Conservation (phyloP, 2,329 filamentous ascomycete genomes). For the Dryadomyces quercus-mongolicae region DNA sequence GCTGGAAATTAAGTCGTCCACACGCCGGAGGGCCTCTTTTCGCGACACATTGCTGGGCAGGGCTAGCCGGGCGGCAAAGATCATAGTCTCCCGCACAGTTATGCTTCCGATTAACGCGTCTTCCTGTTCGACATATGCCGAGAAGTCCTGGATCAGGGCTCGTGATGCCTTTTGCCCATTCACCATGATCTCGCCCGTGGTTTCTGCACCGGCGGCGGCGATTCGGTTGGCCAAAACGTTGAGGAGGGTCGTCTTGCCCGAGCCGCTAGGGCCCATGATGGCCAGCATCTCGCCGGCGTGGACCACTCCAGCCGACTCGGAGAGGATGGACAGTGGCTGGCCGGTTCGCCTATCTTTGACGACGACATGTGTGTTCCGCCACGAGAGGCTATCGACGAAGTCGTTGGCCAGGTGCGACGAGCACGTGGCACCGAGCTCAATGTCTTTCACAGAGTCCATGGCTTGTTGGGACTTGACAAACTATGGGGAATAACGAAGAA, state of each 20-base stretch:
- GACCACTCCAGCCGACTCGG: conserved; percentile 49
- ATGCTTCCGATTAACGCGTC: conserved; percentile 72
- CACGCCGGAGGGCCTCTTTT: conserved; percentile 46
- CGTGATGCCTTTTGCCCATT: conserved; percentile 48
- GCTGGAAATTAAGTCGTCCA: conserved; percentile 53
- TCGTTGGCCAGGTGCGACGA: not conserved
- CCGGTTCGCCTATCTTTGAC: conserved; percentile 64
- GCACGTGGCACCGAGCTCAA: not conserved
- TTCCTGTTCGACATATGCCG: conserved; percentile 77
- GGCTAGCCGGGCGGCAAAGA: conserved; percentile 63
- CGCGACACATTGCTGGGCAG: conserved; percentile 33
- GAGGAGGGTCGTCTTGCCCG: conserved; percentile 74
- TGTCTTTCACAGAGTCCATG: not conserved
- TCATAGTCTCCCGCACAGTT: conserved; percentile 67
- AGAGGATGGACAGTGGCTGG: conserved; percentile 48
- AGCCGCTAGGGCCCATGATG: conserved; percentile 64
- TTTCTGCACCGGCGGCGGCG: conserved; percentile 35
- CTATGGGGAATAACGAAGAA: not conserved
- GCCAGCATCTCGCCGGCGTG: conserved; percentile 62
- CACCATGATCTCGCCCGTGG: conserved; percentile 38
- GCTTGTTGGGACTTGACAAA: too few relatives aligned
- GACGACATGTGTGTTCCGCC: conserved; percentile 34
- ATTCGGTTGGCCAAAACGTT: conserved; percentile 58
- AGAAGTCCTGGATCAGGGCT: conserved; percentile 49
- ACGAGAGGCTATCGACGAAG: not conserved